A percentile compares a stretch with the other conserved stretches of the same genome.
Evolutionary conservation across 2,329 filamentous ascomycete species (phyloP).

Genomic region (Chaetomium sp.): DNA sequence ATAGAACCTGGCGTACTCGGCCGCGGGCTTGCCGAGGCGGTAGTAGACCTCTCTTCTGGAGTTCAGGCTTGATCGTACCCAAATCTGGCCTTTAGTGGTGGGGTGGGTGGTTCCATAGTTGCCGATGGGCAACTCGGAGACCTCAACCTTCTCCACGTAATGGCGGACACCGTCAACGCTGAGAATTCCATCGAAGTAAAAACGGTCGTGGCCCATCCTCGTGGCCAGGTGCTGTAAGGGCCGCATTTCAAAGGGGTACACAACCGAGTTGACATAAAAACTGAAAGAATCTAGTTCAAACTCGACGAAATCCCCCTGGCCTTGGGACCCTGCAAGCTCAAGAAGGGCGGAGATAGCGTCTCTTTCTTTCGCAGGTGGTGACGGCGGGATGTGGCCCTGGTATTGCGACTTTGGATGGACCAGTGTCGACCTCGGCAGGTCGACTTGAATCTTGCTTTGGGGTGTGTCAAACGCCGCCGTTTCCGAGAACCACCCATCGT

Average conservation of each 20-base stretch:
- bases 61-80: slow-evolving; percentile 61
- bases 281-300: slow-evolving; percentile 60
- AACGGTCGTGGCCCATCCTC: slow-evolving; percentile 39
- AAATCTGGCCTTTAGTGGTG: slow-evolving; percentile 58
- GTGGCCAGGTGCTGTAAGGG: slow-evolving; percentile 56
- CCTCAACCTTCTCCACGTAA: slow-evolving; percentile 60
- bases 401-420: slow-evolving; percentile 38
- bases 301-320: slow-evolving; percentile 45
- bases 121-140: slow-evolving; percentile 64
- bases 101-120: slow-evolving; percentile 59
- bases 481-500: background rate
- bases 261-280: slow-evolving; percentile 51
- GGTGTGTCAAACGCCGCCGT: slow-evolving; percentile 4
- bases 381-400: slow-evolving; percentile 35
- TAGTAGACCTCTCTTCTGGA: slow-evolving; percentile 60
- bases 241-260: slow-evolving; percentile 53
- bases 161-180: slow-evolving; percentile 45
- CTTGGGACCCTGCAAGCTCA: slow-evolving; percentile 26
- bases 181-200: slow-evolving; percentile 65
- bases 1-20: slow-evolving; percentile 65
- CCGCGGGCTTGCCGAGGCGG: slow-evolving; percentile 56
- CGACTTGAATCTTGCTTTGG: slow-evolving; percentile 28
- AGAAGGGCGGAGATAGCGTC: slow-evolving; percentile 40
- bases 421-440: slow-evolving; percentile 37
- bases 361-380: slow-evolving; percentile 36